Percentiles rank a stretch among this genome's conserved stretches.
Evolutionary conservation across 371 early-diverging fungal species (phyloP).

Genomic region (Mucor plumbeus): DNA sequence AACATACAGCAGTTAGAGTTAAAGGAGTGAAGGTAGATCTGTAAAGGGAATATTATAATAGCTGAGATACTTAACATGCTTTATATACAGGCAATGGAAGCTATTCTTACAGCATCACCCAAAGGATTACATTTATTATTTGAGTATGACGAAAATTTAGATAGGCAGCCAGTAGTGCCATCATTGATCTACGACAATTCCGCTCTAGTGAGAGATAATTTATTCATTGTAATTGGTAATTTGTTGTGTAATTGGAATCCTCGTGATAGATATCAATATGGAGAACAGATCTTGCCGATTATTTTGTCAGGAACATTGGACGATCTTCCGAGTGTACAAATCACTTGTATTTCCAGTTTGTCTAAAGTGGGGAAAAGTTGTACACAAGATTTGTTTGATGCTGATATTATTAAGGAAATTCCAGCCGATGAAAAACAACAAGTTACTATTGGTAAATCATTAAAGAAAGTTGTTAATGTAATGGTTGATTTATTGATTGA

Average conservation of each 20-base stretch:
- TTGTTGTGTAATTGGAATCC: conserved; percentile 35
- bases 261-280: conserved; percentile 36
- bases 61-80: too few species aligned
- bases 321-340: conserved; percentile 26
- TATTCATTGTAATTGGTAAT: conserved; percentile 19
- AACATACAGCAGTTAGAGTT: conserved; percentile 34
- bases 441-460: conserved; percentile 14
- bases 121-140: conserved; percentile 28
- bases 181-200: conserved; percentile 34
- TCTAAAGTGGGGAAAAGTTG: conserved; percentile 25
- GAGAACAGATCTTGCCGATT: conserved; percentile 33
- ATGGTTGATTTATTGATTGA: too few species aligned
- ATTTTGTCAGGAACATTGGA: conserved; percentile 33
- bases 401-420: conserved; percentile 25
- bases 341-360: conserved; percentile 23
- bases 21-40: conserved; percentile 37
- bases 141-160: conserved; percentile 19
- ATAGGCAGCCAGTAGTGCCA: conserved; percentile 26
- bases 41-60: too few species aligned
- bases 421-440: conserved; percentile 7
- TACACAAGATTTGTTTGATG: conserved; percentile 32
- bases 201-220: conserved; percentile 30
- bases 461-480: too few species aligned
- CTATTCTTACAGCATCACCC: conserved; percentile 20
- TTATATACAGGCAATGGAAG: conserved; percentile 17